These are phyloP conservation scores for Colletotrichum higginsianum DNA, from an alignment of 2,329 filamentous ascomycete species.

Conservation along the genomic window DNA sequence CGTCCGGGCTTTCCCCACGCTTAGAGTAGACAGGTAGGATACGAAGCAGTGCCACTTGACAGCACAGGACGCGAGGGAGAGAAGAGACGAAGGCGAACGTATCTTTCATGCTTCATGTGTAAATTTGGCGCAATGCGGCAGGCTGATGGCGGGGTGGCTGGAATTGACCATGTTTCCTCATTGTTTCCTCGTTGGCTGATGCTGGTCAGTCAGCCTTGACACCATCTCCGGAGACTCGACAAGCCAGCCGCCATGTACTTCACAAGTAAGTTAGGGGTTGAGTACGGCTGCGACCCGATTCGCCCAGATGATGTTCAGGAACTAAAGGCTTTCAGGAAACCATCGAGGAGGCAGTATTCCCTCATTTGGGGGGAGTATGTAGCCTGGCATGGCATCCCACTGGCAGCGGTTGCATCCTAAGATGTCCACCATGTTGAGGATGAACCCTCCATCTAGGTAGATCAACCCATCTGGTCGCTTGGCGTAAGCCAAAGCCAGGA, in stretches of 20 bases:
- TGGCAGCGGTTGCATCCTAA: not conserved
- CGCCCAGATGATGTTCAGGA: not conserved
- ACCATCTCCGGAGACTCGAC: not conserved
- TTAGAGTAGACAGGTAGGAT: not conserved
- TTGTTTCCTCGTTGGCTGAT: constrained; percentile 21
- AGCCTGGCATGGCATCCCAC: not conserved
- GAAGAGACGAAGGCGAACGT: constrained; percentile 22
- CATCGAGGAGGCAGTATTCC: not conserved
- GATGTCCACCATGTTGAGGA: not conserved
- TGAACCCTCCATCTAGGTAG: not conserved
- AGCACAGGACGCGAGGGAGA: constrained; percentile 4
- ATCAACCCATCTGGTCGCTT: not conserved
- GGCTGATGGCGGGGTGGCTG: constrained; percentile 15
- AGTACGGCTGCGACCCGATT: constrained; percentile 22
- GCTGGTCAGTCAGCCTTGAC: not conserved
- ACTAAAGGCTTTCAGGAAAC: not conserved
- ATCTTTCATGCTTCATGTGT: constrained; percentile 7
- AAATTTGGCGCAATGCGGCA: constrained; percentile 4
- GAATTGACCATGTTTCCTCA: constrained; percentile 12
- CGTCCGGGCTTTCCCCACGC: constrained; percentile 41
- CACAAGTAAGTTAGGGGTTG: not conserved
- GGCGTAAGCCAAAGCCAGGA: not conserved
- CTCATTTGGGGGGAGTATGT: not conserved
- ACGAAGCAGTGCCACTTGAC: constrained; percentile 27
- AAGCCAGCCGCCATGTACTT: not conserved